Evolutionary conservation across 164 flowering plant genomes (phyloP), one percentile per base, ranked within the genome.

Genomic region (Annona cherimola): DNA sequence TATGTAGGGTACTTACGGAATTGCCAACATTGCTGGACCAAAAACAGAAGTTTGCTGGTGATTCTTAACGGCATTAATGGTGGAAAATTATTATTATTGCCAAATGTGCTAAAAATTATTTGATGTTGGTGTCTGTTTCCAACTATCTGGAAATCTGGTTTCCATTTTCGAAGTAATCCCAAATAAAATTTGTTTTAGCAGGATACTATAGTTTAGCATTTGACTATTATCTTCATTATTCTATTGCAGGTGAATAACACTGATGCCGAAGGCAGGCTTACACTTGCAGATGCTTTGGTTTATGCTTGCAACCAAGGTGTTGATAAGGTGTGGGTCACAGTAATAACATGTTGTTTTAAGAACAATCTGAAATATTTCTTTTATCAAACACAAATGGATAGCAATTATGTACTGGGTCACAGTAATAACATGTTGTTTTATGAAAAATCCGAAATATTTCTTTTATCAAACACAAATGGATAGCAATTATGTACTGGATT

Each of bases 231-330:
- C 42, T 64, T 64, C 41, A 64, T 69, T 6, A 26, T 42, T n/a
- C 44, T 70, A 35, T 63, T 79, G 77, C 81, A 94, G 97, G 97
- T 94, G 61, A 94, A 90, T 75, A 94, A 94, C 78, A 92, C 98
- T 39, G 98, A 94, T 86, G 98, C 98, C n/a, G 98, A 94, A 82
- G 98, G 98, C 55, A 84, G 98, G 73, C 95, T 94, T 72, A 92
- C 99, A 66, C 97, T 94, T 66, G 99, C 99, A 20, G 99, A 94
- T 90, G 99, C 99, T 80, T 81, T 94, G 83, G 87, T 94, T 20
- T 94, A 94, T 84, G 86, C 97, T 69, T 94, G 99, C 81, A 92
- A 90, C 81, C 99, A 89, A 84, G 98, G 98, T 68, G 96, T 85
- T 66, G 95, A 92, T 18, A 94, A 94, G 99, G 97, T 92, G 89